Evolutionary conservation across 2,329 filamentous ascomycete genomes (phyloP).

Genomic region (Davidsoniella virescens): DNA sequence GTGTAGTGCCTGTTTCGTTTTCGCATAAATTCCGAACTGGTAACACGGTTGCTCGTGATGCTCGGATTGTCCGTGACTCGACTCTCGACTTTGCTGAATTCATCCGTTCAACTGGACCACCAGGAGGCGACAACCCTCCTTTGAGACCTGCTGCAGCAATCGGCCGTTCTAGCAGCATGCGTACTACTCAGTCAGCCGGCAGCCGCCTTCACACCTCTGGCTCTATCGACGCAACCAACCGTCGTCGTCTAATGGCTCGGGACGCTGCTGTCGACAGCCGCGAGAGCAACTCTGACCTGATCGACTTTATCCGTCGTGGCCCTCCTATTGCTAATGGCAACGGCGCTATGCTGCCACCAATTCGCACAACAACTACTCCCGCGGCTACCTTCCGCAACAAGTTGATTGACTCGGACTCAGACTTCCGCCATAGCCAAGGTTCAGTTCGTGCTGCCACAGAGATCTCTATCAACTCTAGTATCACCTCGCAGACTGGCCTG

Average conservation of each 20-base stretch:
- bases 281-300: constrained; percentile 67
- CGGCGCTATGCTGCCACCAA: constrained; percentile 70
- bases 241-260: constrained; percentile 50
- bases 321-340: constrained; percentile 44
- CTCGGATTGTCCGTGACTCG: constrained; percentile 53
- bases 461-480: constrained; percentile 43
- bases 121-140: constrained; percentile 25
- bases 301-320: constrained; percentile 87
- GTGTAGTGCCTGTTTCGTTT: background rate
- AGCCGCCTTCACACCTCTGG: constrained; percentile 14
- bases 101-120: constrained; percentile 67
- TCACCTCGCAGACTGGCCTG: constrained; percentile 62
- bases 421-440: constrained; percentile 38
- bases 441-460: constrained; percentile 39
- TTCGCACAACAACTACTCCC: constrained; percentile 43
- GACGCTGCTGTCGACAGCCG: constrained; percentile 46
- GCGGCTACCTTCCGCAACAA: constrained; percentile 4
- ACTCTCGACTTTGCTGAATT: constrained; percentile 77
- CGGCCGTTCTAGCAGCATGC: constrained; percentile 23
- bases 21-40: background rate
- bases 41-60: constrained; percentile 43
- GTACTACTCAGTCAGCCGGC: constrained; percentile 23
- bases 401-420: constrained; percentile 15
- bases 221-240: constrained; percentile 21
- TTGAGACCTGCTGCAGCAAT: constrained; percentile 16